Percentiles rank a stretch among this genome's conserved stretches.
These are phyloP conservation scores for Populus hybrid DNA, from an alignment of 441 rosid species.

Conservation along the genomic window DNA sequence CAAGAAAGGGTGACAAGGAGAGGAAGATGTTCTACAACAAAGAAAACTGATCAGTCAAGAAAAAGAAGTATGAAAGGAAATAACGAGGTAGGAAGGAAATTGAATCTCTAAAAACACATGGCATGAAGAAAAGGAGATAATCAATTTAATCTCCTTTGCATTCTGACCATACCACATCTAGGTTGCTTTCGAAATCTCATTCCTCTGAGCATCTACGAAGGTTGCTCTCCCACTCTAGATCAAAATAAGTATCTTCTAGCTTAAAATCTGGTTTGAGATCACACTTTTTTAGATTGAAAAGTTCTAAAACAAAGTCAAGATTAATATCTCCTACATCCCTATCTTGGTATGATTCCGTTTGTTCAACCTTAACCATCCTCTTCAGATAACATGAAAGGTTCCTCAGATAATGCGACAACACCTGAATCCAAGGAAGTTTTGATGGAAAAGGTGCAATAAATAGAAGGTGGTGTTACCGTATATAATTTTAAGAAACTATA, in stretches of 20 bases:
- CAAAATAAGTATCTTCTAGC: constrained; percentile 29
- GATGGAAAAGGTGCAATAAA: constrained; percentile 14
- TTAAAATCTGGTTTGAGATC: constrained; percentile 27
- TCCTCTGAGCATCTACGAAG: constrained; percentile 21
- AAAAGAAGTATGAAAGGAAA: constrained; percentile 23
- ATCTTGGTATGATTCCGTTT: constrained; percentile 33
- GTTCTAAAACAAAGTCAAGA: constrained; percentile 25
- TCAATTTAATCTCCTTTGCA: constrained; percentile 26
- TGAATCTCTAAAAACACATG: constrained; percentile 20
- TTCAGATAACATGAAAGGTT: constrained; percentile 27
- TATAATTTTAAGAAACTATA: too few species aligned
- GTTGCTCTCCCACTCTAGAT: constrained; percentile 22
- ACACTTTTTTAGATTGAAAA: constrained; percentile 21
- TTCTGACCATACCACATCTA: constrained; percentile 24
- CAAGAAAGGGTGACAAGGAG: constrained; percentile 7
- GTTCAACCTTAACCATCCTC: constrained; percentile 24
- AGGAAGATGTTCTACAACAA: constrained; percentile 17
- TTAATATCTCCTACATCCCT: constrained; percentile 28
- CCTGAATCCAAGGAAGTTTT: constrained; percentile 23
- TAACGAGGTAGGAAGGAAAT: constrained; percentile 25
- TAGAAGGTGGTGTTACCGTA: neutral
- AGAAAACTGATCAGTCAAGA: constrained; percentile 20
- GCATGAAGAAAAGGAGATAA: constrained; percentile 27
- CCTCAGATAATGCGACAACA: constrained; percentile 20
- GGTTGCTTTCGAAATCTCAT: constrained; percentile 24